Percentiles rank a stretch among this genome's conserved stretches.
Conservation (phyloP, 768 basidiomycete species). For the Pleurotus eryngii region DNA sequence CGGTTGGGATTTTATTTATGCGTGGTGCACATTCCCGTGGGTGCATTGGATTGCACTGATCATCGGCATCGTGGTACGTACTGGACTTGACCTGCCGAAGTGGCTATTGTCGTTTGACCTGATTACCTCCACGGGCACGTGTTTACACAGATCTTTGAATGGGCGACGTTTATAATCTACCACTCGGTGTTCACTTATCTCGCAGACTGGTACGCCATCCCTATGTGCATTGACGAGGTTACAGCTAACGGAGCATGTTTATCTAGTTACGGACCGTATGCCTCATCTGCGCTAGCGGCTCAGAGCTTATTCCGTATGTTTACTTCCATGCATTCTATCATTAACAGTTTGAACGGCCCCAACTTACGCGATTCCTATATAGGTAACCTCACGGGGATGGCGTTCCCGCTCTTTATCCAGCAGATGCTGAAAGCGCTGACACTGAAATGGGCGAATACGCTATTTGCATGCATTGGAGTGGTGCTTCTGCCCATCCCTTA, state of each 20-base stretch:
- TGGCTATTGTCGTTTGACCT: no score
- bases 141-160: constrained; percentile 6
- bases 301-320: constrained; percentile 52
- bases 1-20: constrained; percentile 62
- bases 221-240: background rate
- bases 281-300: constrained; percentile 61
- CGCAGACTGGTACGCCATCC: constrained; percentile 47
- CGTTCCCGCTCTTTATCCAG: constrained; percentile 61
- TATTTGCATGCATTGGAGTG: constrained; percentile 50
- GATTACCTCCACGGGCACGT: no score
- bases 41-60: constrained; percentile 55
- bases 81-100: no score
- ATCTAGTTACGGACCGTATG: constrained; percentile 45
- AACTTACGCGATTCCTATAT: background rate
- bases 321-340: background rate
- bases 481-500: constrained; percentile 61
- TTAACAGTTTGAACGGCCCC: background rate
- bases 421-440: constrained; percentile 55
- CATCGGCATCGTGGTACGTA: constrained; percentile 42
- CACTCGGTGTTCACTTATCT: constrained; percentile 54
- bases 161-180: constrained; percentile 49
- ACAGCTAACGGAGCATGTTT: background rate
- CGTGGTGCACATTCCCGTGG: constrained; percentile 52
- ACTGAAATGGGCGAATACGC: constrained; percentile 59
- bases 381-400: constrained; percentile 49